Evolutionary conservation across 2,329 filamentous ascomycete species (phyloP).

Genomic region (Niveomyces coronatus): DNA sequence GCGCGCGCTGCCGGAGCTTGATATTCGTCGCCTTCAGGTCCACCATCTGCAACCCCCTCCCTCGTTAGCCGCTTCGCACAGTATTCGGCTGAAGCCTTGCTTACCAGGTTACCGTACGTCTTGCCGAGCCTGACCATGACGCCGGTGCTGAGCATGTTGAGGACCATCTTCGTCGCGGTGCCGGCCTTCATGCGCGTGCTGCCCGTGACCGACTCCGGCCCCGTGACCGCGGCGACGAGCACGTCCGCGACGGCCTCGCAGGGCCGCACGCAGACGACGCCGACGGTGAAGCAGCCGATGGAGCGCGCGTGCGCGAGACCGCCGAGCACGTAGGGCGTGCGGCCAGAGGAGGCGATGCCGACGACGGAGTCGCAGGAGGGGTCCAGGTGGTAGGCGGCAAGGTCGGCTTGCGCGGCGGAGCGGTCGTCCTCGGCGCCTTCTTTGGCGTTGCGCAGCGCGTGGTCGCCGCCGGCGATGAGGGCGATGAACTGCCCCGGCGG

Average conservation of each 20-base stretch:
- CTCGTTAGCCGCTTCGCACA: background rate
- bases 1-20: slow-evolving; percentile 20
- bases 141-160: slow-evolving; percentile 32
- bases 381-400: slow-evolving; percentile 20
- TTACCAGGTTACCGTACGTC: slow-evolving; percentile 31
- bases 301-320: slow-evolving; percentile 22
- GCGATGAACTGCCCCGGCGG: slow-evolving; percentile 28
- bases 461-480: slow-evolving; percentile 31
- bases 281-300: slow-evolving; percentile 26
- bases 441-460: slow-evolving; percentile 27
- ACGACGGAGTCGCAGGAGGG: slow-evolving; percentile 26
- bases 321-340: slow-evolving; percentile 31
- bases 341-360: slow-evolving; percentile 31
- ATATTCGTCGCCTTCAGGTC: slow-evolving; percentile 26
- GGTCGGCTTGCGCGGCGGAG: slow-evolving; percentile 19
- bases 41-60: slow-evolving; percentile 20
- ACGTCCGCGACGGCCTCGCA: slow-evolving; percentile 18
- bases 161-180: slow-evolving; percentile 32
- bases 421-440: slow-evolving; percentile 31
- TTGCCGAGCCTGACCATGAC: slow-evolving; percentile 30
- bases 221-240: slow-evolving; percentile 28
- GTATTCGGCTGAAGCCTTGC: slow-evolving; percentile 6
- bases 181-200: slow-evolving; percentile 36
- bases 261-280: slow-evolving; percentile 26
- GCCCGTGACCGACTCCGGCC: slow-evolving; percentile 33